These are phyloP conservation scores for Paramecium octaurelia DNA, from an alignment of 73 alveolate species.

Conservation along the genomic window DNA sequence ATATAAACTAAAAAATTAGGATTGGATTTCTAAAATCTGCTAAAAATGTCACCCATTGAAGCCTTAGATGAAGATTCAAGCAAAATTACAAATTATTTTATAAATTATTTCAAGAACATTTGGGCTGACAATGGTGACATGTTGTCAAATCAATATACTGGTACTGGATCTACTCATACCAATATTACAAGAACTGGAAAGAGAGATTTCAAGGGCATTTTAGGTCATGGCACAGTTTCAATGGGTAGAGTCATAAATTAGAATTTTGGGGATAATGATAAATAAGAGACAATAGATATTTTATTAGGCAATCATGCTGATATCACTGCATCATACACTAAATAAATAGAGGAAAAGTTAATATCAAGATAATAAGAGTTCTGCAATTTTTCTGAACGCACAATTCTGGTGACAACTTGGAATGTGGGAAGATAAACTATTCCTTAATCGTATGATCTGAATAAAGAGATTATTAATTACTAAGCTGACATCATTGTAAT, in stretches of 20 bases:
- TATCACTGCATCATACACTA: neutral
- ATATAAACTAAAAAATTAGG: slow-evolving; percentile 8
- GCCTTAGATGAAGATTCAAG: slow-evolving; percentile 48
- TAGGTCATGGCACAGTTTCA: slow-evolving; percentile 85
- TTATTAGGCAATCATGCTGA: slow-evolving; percentile 60
- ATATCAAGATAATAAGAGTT: neutral
- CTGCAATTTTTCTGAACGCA: slow-evolving; percentile 25
- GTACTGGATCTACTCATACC: slow-evolving; percentile 96
- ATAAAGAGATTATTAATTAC: neutral
- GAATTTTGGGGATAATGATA: slow-evolving; percentile 85
- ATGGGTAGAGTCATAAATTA: slow-evolving; percentile 82
- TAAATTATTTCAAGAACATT: slow-evolving; percentile 69
- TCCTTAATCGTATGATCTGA: slow-evolving; percentile 8
- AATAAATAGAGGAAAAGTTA: neutral
- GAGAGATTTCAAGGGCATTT: slow-evolving; percentile 83
- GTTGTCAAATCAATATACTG: slow-evolving; percentile 85
- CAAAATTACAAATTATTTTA: slow-evolving; percentile 62
- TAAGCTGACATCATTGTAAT: slow-evolving; percentile 17
- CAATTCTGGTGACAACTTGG: slow-evolving; percentile 14
- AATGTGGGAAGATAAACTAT: neutral
- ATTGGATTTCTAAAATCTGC: neutral
- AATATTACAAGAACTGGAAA: slow-evolving; percentile 95
- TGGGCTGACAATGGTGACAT: slow-evolving; percentile 97
- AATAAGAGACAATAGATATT: slow-evolving; percentile 69
- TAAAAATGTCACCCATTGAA: slow-evolving; percentile 40